phyloP scores from a whole-genome alignment of 169 alveolate genomes.

The Plasmodium sp. region DNA sequence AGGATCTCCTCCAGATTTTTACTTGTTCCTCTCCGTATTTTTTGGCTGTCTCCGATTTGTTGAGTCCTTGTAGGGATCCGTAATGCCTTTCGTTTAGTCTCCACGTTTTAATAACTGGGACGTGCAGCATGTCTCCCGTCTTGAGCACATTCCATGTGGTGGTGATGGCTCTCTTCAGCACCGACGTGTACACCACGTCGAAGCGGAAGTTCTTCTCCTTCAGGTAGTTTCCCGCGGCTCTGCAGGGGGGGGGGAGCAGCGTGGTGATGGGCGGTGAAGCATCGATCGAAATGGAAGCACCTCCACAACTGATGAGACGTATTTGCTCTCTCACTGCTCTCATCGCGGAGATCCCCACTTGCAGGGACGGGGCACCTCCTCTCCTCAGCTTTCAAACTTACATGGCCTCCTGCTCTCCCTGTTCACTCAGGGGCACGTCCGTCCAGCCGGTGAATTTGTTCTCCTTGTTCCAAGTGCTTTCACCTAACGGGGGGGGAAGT shows the following conservation, averaged over 20 bases:
- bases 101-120: conserved; percentile 94
- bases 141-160: conserved; percentile 94
- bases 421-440: conserved; percentile 94
- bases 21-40: conserved; percentile 97
- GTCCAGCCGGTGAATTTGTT: conserved; percentile 99
- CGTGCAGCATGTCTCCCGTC: conserved; percentile 90
- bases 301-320: neutral
- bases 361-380: neutral
- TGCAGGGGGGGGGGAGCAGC: neutral
- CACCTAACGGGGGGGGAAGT: conserved; percentile 86
- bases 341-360: neutral
- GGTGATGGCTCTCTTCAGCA: conserved; percentile 94
- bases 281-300: neutral
- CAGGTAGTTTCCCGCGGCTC: conserved; percentile 93
- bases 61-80: conserved; percentile 98
- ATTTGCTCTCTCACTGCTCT: neutral
- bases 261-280: neutral
- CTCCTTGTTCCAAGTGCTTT: conserved; percentile 96
- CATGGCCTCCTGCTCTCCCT: conserved; percentile 95
- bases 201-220: conserved; percentile 90
- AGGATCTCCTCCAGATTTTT: conserved; percentile 96
- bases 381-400: conserved; percentile 39
- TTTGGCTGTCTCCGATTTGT: conserved; percentile 97
- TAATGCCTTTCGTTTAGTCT: conserved; percentile 98
- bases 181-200: conserved; percentile 97